Percentiles rank a stretch among this genome's conserved stretches.
phyloP scores from a whole-genome alignment of 371 early-diverging fungal genomes.

The Basidiobolus meristosporus region DNA sequence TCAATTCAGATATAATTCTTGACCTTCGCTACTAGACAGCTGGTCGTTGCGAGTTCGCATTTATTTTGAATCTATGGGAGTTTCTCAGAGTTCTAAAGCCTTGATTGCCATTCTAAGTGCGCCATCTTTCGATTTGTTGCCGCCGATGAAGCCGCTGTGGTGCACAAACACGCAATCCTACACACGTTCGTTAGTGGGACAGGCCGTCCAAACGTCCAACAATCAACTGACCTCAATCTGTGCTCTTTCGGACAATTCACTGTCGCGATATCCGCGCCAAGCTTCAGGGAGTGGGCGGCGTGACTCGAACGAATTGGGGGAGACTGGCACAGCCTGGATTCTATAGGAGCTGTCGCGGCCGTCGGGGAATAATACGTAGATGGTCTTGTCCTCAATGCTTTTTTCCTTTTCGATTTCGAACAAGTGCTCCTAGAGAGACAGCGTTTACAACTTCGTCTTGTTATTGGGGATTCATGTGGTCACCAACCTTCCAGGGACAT shows the following conservation, averaged over 20 bases:
- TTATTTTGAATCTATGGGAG: no score
- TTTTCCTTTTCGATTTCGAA: conserved; percentile 43
- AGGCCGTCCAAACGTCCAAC: no score
- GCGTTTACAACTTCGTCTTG: not conserved
- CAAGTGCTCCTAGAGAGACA: conserved; percentile 48
- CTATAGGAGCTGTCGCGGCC: conserved; percentile 48
- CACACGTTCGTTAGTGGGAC: not conserved
- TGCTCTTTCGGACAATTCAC: conserved; percentile 53
- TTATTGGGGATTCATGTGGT: not conserved
- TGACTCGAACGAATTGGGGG: conserved; percentile 62
- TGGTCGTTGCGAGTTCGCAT: no score
- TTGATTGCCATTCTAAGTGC: conserved; percentile 52
- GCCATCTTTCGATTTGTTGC: conserved; percentile 49
- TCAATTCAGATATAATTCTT: no score
- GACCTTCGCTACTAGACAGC: no score
- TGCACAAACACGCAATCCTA: conserved; percentile 85
- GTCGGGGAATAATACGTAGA: conserved; percentile 78
- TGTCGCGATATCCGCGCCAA: conserved; percentile 92
- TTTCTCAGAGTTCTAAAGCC: no score
- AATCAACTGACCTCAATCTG: conserved; percentile 24
- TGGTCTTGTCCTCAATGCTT: conserved; percentile 16
- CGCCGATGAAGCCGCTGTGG: conserved; percentile 85
- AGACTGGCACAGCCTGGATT: conserved; percentile 60
- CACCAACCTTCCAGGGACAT: conserved; percentile 68
- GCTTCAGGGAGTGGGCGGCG: conserved; percentile 83